Evolutionary conservation across 2,329 filamentous ascomycete species (phyloP), one percentile per base, ranked within the genome.

Genomic region (Calcarisporium arbuscula): DNA sequence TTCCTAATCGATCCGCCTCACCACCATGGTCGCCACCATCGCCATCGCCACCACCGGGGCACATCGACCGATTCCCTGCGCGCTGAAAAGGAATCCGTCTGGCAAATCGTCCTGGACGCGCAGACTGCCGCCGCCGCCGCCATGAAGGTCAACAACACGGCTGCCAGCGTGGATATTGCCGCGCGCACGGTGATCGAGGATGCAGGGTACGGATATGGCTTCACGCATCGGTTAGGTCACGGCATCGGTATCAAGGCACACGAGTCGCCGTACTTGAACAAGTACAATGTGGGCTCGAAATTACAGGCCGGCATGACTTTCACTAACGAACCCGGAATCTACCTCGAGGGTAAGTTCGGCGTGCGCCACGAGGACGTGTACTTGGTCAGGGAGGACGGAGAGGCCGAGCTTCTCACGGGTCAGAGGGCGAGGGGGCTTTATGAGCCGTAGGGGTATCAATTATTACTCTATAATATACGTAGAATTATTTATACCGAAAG

Each of bases 181-280:
- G 77, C 77, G 6, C 64, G 76, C 2, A 55, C 56, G 0, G 61
- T 80, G 15, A 80, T 81, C 32, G 63, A 69, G 10, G 52, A 67
- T 9, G 75, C 73, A 0, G 76, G 75, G 0, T 80, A 80, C 39
- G 74, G 71, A 0, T 57, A 67, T 15, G 64, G 62, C 0, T 81
- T 81, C 42, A 80, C 76, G 2, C 77, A 81, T 44, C 66, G 77
- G 2, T 58, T 81, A 1, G 77, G 77, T 1, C 77, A 82, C 45
- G 72, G 77, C 2, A 79, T 82, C 30, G 77, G 77, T 0, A 79
- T 82, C 49, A 80, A 81, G 54, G 76, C 76, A 2, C 77, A 80
- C 42, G 77, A 81, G 48, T 75, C 72, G 19, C 77, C 76, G 0
- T 81, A 80, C 43, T 56, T 81, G 20, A 78, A 81, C 49, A 75